These are phyloP conservation scores for Thermochaetoides thermophila DNA, from an alignment of 495 filamentous ascomycete genomes.

Conservation along the genomic window DNA sequence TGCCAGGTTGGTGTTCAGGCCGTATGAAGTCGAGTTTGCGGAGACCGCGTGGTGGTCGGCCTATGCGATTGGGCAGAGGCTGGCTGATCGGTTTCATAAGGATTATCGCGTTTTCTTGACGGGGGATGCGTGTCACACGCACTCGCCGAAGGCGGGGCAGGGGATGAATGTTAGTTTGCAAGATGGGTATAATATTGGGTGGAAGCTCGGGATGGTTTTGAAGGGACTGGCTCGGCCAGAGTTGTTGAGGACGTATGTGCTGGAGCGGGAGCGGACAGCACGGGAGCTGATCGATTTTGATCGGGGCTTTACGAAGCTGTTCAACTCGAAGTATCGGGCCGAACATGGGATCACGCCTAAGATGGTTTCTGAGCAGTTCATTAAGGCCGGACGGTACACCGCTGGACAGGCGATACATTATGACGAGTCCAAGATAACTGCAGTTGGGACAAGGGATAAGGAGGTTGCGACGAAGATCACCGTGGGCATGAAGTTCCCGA, in stretches of 20 bases:
- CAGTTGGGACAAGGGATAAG: constrained; percentile 10
- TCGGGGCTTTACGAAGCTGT: constrained; percentile 46
- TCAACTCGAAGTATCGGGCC: constrained; percentile 29
- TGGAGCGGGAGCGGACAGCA: constrained; percentile 53
- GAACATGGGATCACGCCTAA: constrained; percentile 22
- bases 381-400: constrained; percentile 46
- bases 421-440: constrained; percentile 34
- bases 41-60: constrained; percentile 46
- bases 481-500: constrained; percentile 46
- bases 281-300: constrained; percentile 65
- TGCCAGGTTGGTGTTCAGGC: constrained; percentile 42
- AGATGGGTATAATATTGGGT: constrained; percentile 53
- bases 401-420: constrained; percentile 49
- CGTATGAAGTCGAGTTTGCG: constrained; percentile 30
- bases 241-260: constrained; percentile 52
- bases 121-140: constrained; percentile 60
- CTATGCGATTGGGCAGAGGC: constrained; percentile 49
- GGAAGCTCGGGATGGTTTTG: constrained; percentile 59
- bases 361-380: constrained; percentile 43
- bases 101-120: constrained; percentile 46
- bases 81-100: constrained; percentile 39
- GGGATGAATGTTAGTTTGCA: constrained; percentile 54
- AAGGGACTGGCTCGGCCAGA: constrained; percentile 36
- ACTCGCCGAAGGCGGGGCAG: constrained; percentile 58
- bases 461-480: constrained; percentile 26